phyloP scores from a whole-genome alignment of 177 flowering plant species.

The Vitis hybrid region DNA sequence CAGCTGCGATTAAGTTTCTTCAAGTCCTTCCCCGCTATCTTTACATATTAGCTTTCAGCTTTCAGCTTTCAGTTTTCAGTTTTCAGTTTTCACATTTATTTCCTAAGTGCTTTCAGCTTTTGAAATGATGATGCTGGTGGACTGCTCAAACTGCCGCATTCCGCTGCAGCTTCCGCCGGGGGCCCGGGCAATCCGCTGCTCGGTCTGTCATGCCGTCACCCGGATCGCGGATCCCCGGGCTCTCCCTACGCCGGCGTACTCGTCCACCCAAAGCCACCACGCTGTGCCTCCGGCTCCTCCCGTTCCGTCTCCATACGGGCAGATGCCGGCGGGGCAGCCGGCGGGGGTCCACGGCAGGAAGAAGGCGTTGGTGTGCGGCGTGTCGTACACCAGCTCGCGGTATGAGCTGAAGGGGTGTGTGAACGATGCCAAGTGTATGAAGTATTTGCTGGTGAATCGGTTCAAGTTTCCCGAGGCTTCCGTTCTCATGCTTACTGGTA shows the following conservation, averaged over 20 bases:
- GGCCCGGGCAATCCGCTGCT: constrained; percentile 51
- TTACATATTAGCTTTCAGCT: no score
- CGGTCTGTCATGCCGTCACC: constrained; percentile 52
- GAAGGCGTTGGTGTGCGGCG: constrained; percentile 78
- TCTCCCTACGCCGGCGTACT: constrained; percentile 11
- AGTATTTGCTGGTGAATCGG: constrained; percentile 26
- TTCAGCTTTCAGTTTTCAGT: no score
- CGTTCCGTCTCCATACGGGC: constrained; percentile 27
- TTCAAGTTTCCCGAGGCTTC: constrained; percentile 38
- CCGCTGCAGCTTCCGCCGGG: constrained; percentile 56
- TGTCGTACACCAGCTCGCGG: constrained; percentile 55
- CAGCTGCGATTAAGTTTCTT: no score
- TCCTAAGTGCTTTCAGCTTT: neutral
- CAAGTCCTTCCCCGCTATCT: no score
- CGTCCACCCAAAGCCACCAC: constrained; percentile 6
- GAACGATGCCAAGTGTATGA: constrained; percentile 75
- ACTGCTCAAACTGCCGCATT: constrained; percentile 57
- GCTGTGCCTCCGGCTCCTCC: constrained; percentile 14
- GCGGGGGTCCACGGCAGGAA: constrained; percentile 56
- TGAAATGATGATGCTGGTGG: constrained; percentile 43
- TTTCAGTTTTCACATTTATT: no score
- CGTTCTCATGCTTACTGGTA: constrained; percentile 47
- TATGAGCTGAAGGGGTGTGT: constrained; percentile 84
- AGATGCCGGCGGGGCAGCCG: constrained; percentile 41
- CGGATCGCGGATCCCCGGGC: constrained; percentile 36